Percentiles rank a stretch among this genome's conserved stretches.
Evolutionary conservation across 371 early-diverging fungal genomes (phyloP).

Genomic region (Mortierella sp.): DNA sequence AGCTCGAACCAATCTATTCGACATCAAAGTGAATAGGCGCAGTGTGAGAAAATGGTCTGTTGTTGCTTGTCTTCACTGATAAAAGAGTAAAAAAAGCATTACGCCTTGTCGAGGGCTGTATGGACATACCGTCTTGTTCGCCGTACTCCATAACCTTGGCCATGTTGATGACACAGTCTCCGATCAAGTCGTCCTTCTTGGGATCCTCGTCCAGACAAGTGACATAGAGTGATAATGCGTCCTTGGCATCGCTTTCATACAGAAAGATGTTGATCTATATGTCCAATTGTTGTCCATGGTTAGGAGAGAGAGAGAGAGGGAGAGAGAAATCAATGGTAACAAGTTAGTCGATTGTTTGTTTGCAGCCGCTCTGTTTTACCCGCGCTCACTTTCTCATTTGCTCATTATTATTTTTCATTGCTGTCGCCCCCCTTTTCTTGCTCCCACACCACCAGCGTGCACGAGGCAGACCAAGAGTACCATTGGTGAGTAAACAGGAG

Average conservation of each 20-base stretch:
- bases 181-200: constrained; percentile 71
- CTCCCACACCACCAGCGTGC: neutral
- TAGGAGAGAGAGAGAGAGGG: constrained; percentile 21
- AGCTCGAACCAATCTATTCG: constrained; percentile 68
- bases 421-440: neutral
- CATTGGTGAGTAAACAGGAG: no score
- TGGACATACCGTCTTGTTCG: constrained; percentile 71
- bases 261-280: constrained; percentile 42
- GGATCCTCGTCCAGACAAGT: constrained; percentile 52
- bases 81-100: neutral
- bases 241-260: constrained; percentile 50
- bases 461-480: neutral
- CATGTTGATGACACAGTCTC: constrained; percentile 74
- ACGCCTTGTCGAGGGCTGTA: neutral
- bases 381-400: neutral
- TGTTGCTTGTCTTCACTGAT: neutral
- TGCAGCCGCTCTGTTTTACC: neutral
- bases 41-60: neutral
- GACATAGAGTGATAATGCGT: constrained; percentile 44
- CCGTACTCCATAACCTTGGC: constrained; percentile 70
- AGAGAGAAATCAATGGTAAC: constrained; percentile 36
- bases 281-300: no score
- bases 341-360: neutral
- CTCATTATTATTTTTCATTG: neutral
- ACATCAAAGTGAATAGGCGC: neutral